Evolutionary conservation across 2,329 filamentous ascomycete species (phyloP).

Genomic region (Nemania diffusa): DNA sequence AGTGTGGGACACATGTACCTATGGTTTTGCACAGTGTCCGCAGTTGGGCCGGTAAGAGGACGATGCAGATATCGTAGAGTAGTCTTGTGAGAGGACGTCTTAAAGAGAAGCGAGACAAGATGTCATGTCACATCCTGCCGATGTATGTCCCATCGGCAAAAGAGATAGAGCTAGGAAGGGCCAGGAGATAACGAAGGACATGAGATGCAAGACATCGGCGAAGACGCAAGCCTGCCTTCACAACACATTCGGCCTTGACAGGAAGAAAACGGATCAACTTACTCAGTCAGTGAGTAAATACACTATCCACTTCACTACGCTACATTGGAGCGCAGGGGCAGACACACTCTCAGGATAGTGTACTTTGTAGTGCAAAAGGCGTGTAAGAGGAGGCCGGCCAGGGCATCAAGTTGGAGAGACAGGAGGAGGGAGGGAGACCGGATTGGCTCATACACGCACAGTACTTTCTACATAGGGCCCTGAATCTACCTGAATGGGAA

Average conservation of each 20-base stretch:
- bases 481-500: constrained; percentile 25
- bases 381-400: constrained; percentile 20
- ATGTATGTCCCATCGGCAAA: constrained; percentile 22
- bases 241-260: constrained; percentile 9
- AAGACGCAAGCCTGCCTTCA: constrained; percentile 2
- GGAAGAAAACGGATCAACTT: background rate
- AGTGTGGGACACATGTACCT: constrained; percentile 30
- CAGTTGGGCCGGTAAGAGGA: constrained; percentile 34
- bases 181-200: constrained; percentile 17
- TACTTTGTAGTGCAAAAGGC: no score
- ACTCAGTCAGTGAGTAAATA: background rate
- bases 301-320: constrained; percentile 7
- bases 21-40: constrained; percentile 34
- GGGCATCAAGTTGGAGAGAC: constrained; percentile 31
- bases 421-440: constrained; percentile 34
- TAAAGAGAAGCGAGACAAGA: constrained; percentile 30
- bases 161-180: constrained; percentile 17
- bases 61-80: constrained; percentile 25
- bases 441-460: constrained; percentile 36
- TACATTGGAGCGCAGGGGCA: constrained; percentile 13
- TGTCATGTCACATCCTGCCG: constrained; percentile 24
- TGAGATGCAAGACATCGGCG: constrained; percentile 23
- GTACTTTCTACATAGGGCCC: constrained; percentile 35
- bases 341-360: constrained; percentile 8
- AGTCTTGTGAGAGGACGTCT: constrained; percentile 7